These are phyloP conservation scores for Cryomyces minteri DNA, from an alignment of 495 filamentous ascomycete genomes.

Conservation along the genomic window DNA sequence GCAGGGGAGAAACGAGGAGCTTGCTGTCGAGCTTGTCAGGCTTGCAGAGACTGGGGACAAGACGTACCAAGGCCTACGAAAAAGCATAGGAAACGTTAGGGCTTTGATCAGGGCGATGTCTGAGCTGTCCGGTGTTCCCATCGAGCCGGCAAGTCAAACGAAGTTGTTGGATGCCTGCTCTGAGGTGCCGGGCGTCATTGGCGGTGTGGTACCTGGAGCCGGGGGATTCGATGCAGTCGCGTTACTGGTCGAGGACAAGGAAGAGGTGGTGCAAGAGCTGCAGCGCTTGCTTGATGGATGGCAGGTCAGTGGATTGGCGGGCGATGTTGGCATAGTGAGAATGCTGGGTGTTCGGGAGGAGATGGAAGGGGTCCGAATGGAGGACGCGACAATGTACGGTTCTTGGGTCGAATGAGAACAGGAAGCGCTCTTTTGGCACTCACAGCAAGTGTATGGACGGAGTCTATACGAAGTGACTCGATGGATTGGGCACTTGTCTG, in stretches of 20 bases:
- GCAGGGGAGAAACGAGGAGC: slow-evolving; percentile 52
- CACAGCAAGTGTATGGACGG: too few relatives aligned
- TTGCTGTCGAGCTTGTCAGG: slow-evolving; percentile 39
- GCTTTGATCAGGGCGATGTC: slow-evolving; percentile 59
- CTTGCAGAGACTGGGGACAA: slow-evolving; percentile 8
- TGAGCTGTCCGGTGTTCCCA: slow-evolving; percentile 52
- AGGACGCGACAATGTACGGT: slow-evolving; percentile 39
- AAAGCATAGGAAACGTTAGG: slow-evolving; percentile 33
- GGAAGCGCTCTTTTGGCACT: too few relatives aligned
- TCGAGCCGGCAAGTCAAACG: slow-evolving; percentile 79
- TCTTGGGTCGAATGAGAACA: slow-evolving; percentile 33
- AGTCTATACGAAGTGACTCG: too few relatives aligned
- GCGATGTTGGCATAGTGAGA: slow-evolving; percentile 51
- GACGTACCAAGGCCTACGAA: slow-evolving; percentile 21
- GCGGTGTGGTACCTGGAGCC: slow-evolving; percentile 85
- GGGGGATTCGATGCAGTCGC: slow-evolving; percentile 88
- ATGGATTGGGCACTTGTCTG: too few relatives aligned
- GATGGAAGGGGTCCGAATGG: slow-evolving; percentile 60
- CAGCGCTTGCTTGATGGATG: slow-evolving; percentile 44
- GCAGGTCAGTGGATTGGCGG: slow-evolving; percentile 34
- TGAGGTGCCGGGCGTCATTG: slow-evolving; percentile 58
- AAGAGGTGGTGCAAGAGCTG: slow-evolving; percentile 42
- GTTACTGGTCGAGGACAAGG: slow-evolving; percentile 58
- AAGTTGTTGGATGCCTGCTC: slow-evolving; percentile 59
- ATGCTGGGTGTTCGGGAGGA: slow-evolving; percentile 72